Base-by-base conservation (phyloP, 306 rosid genomes). In the Pyrus pyrifolia region DNA sequence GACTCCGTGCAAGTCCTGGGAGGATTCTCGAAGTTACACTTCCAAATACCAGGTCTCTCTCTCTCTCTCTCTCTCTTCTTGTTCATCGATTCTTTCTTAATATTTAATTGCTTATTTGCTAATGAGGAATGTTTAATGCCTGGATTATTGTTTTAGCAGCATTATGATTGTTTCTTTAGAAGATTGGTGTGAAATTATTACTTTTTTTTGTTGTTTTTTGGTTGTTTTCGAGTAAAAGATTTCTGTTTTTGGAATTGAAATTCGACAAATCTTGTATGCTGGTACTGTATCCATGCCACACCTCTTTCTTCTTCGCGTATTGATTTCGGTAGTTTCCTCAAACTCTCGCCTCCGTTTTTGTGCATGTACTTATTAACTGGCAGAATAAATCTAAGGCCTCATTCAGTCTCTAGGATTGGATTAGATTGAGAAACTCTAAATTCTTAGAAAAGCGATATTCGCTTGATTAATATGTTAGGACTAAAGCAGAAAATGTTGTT, bases 1-100 rank as follows among this genome's bases (percentile, higher is more conserved):
- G 75, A 83, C 63, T 75, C 68, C 51, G 64, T 67, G 76, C 72
- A 90, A 80, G 63, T 58, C 63, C 63, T n/a, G 31, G 63, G 63
- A 58, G 30, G 31, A 58, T 22, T 58, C 29, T 58, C 29, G 63
- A 58, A 58, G 83, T 80, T 75, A 21, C 19, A 75, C 84, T n/a
- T 76, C 88, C 77, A 83, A 83, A 76, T 71, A 82, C 80, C 92
- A 85, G 93, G 95, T 91, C 77, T 40, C 74, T 69, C 63, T 91
- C 70, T 35, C 81, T 30, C 30, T 25, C 35, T 33, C 38, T 33
- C 38, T 77, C 60, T 73, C 23, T 53, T 53, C 59, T n/a, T 58
- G 63, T 58, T 58, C 63, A n/a, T 58, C 58, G 21, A 58, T n/a
- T 58, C 27, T 58, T 58, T 58, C 25, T 58, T 58, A 58, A 58